Conservation (phyloP, 2,329 filamentous ascomycete species). For the Achaetomium macrosporum region DNA sequence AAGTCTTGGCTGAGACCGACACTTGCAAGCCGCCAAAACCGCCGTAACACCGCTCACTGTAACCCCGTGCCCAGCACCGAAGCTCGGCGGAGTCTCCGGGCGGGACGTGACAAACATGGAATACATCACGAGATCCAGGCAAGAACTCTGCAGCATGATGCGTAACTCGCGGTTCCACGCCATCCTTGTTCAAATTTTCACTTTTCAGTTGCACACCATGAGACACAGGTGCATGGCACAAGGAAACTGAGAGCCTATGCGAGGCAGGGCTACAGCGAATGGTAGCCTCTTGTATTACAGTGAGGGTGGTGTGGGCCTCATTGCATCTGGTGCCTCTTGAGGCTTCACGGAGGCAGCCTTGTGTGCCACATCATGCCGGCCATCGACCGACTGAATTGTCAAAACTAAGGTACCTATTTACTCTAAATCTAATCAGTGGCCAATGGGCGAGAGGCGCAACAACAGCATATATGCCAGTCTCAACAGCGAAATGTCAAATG, state of each 20-base stretch:
- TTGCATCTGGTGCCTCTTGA: too few relatives aligned
- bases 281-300: too few relatives aligned
- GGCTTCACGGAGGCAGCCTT: too few relatives aligned
- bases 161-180: not conserved
- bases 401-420: too few relatives aligned
- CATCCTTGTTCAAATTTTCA: not conserved
- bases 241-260: not conserved
- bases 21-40: not conserved
- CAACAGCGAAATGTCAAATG: too few relatives aligned
- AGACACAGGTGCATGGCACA: not conserved
- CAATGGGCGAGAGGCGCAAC: too few relatives aligned
- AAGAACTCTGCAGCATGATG: not conserved
- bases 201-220: not conserved
- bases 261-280: too few relatives aligned
- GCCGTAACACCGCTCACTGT: not conserved
- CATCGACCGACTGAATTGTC: too few relatives aligned
- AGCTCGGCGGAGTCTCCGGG: not conserved
- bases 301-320: too few relatives aligned
- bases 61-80: not conserved
- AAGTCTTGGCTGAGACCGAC: not conserved
- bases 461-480: too few relatives aligned
- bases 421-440: too few relatives aligned
- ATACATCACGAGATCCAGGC: not conserved
- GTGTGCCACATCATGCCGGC: too few relatives aligned
- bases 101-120: not conserved